Percentiles rank a stretch among this genome's conserved stretches.
phyloP scores from a whole-genome alignment of 345 rosid genomes.

The Eucalyptus marginata region DNA sequence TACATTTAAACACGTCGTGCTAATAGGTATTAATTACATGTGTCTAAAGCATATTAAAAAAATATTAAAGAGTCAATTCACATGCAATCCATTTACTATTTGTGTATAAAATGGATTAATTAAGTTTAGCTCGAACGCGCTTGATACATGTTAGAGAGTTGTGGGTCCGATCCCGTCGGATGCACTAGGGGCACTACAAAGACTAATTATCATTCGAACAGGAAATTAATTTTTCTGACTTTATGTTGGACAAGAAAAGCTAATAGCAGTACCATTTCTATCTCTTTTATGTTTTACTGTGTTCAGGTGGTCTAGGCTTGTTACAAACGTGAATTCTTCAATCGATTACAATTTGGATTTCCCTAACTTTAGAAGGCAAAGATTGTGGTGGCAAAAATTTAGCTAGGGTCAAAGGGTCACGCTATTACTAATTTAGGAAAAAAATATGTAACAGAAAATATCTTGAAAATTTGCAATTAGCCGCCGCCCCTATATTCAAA shows the following conservation, averaged over 20 bases:
- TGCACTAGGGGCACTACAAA: neutral
- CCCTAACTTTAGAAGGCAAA: neutral
- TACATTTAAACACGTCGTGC: neutral
- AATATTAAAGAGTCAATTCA: neutral
- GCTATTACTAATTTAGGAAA: accelerated
- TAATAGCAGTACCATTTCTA: neutral
- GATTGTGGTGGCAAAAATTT: neutral
- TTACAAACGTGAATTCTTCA: neutral
- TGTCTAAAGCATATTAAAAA: neutral
- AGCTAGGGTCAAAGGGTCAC: neutral
- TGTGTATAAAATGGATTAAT: neutral
- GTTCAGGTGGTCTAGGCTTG: neutral
- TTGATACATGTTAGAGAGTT: neutral
- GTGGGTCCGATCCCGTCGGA: neutral
- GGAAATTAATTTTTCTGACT: neutral
- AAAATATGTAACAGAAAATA: neutral
- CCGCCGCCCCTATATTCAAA: neutral
- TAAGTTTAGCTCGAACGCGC: neutral
- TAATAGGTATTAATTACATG: neutral
- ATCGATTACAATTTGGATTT: neutral
- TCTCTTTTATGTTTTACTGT: neutral
- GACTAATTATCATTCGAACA: neutral
- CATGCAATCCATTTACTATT: neutral
- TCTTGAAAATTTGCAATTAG: neutral
- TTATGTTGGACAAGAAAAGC: neutral